Base-by-base conservation (phyloP, 2,329 filamentous ascomycete genomes). In the Pseudohalonectria lignicola region DNA sequence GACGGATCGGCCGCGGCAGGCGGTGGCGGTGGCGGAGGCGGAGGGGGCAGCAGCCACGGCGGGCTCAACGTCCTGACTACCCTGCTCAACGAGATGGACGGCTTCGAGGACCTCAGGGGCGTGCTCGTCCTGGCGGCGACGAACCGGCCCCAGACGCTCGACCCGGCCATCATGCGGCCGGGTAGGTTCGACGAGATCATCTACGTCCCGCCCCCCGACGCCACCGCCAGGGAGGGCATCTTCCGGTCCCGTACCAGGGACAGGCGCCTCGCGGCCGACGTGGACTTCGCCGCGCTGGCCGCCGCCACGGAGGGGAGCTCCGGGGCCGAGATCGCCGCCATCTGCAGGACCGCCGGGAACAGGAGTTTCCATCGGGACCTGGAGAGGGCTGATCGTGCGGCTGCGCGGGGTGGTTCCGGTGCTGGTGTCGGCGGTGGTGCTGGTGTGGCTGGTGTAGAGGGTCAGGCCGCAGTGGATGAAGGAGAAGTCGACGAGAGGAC, bases 31-130 rank as follows among this genome's bases (percentile, higher is more conserved):
- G 11, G 34, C 12, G 25, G 13, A 18, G 19, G 34, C 15, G 57
- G 72, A 12, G 56, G 59, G 5, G 57, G 63, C 15, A 61, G 56
- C 11, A 61, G 54, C 29, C 43, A 49, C 7, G 29, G 32, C 15
- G 75, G 80, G 1, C 70, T 94, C 34, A 92, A 95, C 53, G 84
- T 94, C 32, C 73, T 95, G 12, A 88, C 87, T 1, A 93, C 88
- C 2, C 64, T 96, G 20, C 71, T 96, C 5, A 94, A 87, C 43
- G 90, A 95, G 55, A 93, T 96, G 82, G 90, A 95, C 53, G 90
- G 90, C 34, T 94, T 95, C 48, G 86, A 94, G 57, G 69, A 80
- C 29, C 67, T 93, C 16, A 80, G 80, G 39, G 84, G 84, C 41
- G 87, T 96, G 1, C 74, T 93, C 42, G 81, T 95, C 12, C 74